Evolutionary conservation across 1,284 basidiomycete species (phyloP).

Genomic region (Neotropicomus parvogracilis): DNA sequence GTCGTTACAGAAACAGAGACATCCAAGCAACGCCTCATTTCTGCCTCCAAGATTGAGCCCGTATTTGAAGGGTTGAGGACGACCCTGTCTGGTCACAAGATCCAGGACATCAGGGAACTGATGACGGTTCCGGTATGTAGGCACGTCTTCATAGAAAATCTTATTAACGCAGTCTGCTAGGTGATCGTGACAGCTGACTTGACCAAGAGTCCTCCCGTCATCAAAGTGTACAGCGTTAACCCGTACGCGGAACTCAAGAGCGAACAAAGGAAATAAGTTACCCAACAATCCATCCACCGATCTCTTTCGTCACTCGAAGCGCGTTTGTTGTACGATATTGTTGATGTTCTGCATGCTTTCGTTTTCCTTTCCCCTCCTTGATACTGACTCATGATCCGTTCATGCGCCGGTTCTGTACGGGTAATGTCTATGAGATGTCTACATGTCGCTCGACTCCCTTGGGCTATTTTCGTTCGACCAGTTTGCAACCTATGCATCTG

Average conservation of each 20-base stretch:
- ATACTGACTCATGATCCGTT: slow-evolving; percentile 31
- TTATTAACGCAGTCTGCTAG: slow-evolving; percentile 37
- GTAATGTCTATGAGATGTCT: slow-evolving; percentile 31
- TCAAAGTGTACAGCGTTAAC: slow-evolving; percentile 89
- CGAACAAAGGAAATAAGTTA: slow-evolving; percentile 32
- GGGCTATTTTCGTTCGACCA: slow-evolving; percentile 15
- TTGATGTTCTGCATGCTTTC: slow-evolving; percentile 33
- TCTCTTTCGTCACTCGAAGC: slow-evolving; percentile 4
- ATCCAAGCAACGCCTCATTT: slow-evolving; percentile 74
- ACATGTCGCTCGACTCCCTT: slow-evolving; percentile 21
- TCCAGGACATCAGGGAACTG: slow-evolving; percentile 89
- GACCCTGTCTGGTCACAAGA: slow-evolving; percentile 75
- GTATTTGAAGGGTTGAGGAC: slow-evolving; percentile 78
- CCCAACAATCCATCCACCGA: slow-evolving; percentile 1
- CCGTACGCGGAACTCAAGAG: slow-evolving; percentile 61
- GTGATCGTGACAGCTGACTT: slow-evolving; percentile 91
- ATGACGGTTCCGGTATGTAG: slow-evolving; percentile 82
- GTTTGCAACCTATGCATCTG: slow-evolving; percentile 17
- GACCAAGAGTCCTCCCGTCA: slow-evolving; percentile 91
- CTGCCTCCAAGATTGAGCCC: slow-evolving; percentile 67
- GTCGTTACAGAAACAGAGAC: slow-evolving; percentile 46
- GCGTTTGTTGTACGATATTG: slow-evolving; percentile 31
- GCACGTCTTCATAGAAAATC: neutral
- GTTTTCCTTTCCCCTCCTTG: slow-evolving; percentile 28
- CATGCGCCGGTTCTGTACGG: slow-evolving; percentile 32